Base-by-base conservation (phyloP, 495 filamentous ascomycete genomes). In the Jackrogersella multiformis region DNA sequence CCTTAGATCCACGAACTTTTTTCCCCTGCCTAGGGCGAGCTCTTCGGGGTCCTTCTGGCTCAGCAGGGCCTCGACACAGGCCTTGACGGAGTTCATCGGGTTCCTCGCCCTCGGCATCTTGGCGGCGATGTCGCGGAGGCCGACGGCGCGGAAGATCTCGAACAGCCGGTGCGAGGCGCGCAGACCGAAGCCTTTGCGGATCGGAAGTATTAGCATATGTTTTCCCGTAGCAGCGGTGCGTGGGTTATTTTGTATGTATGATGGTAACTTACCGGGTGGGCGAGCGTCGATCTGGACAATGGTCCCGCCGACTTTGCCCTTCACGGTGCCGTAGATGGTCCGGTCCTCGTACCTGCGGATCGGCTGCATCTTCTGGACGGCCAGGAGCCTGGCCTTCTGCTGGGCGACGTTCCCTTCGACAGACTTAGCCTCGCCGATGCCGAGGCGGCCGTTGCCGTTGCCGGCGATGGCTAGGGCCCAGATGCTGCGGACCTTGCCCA, bases 11-110 rank as follows among this genome's bases (percentile, higher is more conserved):
- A 98, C 93, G 68, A 99, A 77, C 85, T 99, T 99, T 85, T 88
- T 93, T 42, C 95, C 94, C 52, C 92, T 79, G 38, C 89, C 94
- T 28, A 89, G 81, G 42, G 95, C 95, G 74, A 99, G 85, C 70
- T 93, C 88, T 74, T 98, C 92, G 8, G 96, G 96, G 68, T 94
- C 79, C 60, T 82, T 85, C 81, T 99, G 95, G 79, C 78, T 89
- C 79, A 85, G 82, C 44, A 99, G 82, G 0, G 94, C 95, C 73
- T 93, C 70, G 73, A 90, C 90, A 26, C 90, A 86, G 12, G 95
- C 94, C 81, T 97, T 97, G 70, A 96, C 89, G 12, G 92, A 90
- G 79, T 99, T 99, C 92, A 98, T 96, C 55, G 90, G 90, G 83
- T 97, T 99, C 58, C 92, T 81, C 21, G 90, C 89, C 21, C 92